Evolutionary conservation across 805 yeast genomes (phyloP).

Genomic region (Metschnikowia lunata): DNA sequence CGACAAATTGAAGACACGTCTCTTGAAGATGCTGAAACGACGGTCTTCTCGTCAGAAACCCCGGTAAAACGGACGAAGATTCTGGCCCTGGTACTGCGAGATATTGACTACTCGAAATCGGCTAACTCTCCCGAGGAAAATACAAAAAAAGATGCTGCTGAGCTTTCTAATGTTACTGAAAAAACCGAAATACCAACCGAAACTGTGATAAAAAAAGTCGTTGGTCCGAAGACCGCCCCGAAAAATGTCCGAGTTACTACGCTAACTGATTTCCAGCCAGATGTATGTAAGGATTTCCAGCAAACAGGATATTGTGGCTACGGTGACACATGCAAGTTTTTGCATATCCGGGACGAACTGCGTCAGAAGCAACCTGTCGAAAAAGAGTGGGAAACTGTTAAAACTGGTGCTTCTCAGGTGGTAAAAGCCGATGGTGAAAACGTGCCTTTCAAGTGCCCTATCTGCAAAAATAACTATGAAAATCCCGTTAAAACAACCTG

Average conservation of each 20-base stretch:
- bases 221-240: slow-evolving; percentile 28
- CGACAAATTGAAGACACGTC: background rate
- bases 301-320: slow-evolving; percentile 95
- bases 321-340: slow-evolving; percentile 94
- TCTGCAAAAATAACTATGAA: slow-evolving; percentile 54
- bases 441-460: slow-evolving; percentile 56
- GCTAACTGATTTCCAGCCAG: slow-evolving; percentile 82
- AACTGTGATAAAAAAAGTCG: background rate
- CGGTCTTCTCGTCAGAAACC: background rate
- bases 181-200: background rate
- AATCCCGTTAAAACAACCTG: slow-evolving; percentile 58
- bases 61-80: slow-evolving; percentile 2
- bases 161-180: background rate
- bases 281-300: slow-evolving; percentile 86
- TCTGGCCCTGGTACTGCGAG: background rate
- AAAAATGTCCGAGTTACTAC: slow-evolving; percentile 57
- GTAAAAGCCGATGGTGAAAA: background rate
- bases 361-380: slow-evolving; percentile 61
- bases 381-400: slow-evolving; percentile 64
- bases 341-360: slow-evolving; percentile 86
- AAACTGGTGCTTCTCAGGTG: slow-evolving; percentile 6
- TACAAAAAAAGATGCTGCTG: background rate
- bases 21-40: background rate
- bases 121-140: background rate
- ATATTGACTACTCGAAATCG: background rate